Evolutionary conservation across 2,329 filamentous ascomycete genomes (phyloP), one percentile per base, ranked within the genome.

Genomic region (Penicillium sp.): DNA sequence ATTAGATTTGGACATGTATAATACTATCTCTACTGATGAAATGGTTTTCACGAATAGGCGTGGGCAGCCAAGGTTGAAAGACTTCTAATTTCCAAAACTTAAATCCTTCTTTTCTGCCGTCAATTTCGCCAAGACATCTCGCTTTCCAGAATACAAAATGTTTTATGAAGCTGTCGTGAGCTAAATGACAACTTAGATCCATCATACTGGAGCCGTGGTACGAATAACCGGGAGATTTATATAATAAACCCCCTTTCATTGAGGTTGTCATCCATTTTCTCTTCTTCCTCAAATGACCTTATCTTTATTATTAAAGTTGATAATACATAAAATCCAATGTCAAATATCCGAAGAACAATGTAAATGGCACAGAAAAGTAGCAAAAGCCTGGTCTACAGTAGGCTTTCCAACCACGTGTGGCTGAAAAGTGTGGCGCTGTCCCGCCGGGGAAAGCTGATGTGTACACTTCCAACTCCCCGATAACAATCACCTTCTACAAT

Each of bases 371-470:
- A 22, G 39, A 42, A 42, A 42, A 39, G n/a, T 39, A 11, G 35
- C 35, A 39, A 13, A 31, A 31, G 29, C 29, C 29, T 13, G 11
- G 29, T 39, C n/a, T 39, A 19, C 14, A 19, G 31, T 39, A 39
- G 1, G 35, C 16, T 10, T 39, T 10, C 10, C 19, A 21, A 44
- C 42, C 45, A 48, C 46, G 46, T 48, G 70, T 71, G 70, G 70
- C 70, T 71, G 58, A 62, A 65, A 33, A 67, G 52, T 42, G 65
- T 70, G 68, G 66, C 68, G 64, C 63, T 57, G 59, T 58, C 47
- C 46, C 56, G 63, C 44, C 55, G 63, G 62, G 60, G 60, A 56
- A 64, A 66, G 70, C 69, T 72, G 67, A 71, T 69, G 67, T 72
- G 68, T 72, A 70, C 68, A 65, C 67, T 71, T 45, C 59, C 66